Evolutionary conservation across 129 eudicot genomes (phyloP), one percentile per base, ranked within the genome.

Genomic region (Glebionis coronaria): DNA sequence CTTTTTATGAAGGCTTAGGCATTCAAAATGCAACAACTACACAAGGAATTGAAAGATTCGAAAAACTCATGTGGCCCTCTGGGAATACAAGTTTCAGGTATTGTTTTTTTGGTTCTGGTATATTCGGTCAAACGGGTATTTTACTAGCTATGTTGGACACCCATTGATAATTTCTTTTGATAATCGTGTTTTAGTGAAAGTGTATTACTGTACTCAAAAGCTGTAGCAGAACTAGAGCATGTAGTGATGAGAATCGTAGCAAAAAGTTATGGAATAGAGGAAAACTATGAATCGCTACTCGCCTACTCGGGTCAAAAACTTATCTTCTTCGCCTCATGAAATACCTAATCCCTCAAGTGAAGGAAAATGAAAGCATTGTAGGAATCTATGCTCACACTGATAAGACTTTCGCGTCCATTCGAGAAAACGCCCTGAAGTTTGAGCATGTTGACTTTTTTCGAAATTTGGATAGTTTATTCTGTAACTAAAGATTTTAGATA

Each of bases 1-100:
- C 87, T 44, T 81, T 82, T 0, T 70, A 65, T 20, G 87, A 82
- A 82, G 47, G 75, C 50, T 65, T 82, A 59, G 78, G 78, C 13
- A 74, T 82, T 11, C 78, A 66, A 65, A 61, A 82, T 49, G 69
- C 76, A 53, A 71, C 78, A 9, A 71, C 78, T 62, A 35, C 44
- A 0, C 57, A 61, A 42, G 78, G 83, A 45, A 73, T 69, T 45
- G 68, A 75, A 21, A 52, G 44, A 18, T 82, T 82, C 66, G 62
- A 78, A 2, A 77, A 73, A 20, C 68, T 76, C 82, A 83, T 83
- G 88, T 82, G 84, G 87, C 84, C 87, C 21, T 56, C 58, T 2
- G 77, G 77, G 42, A 79, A 79, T 51, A 63, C 23, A 6, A 13
- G 14, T 63, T 79, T 75, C 73, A 60, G 58, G 53, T 64, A 27